A percentile compares a stretch with the other conserved stretches of the same genome.
Evolutionary conservation across 1,284 basidiomycete genomes (phyloP).

Genomic region (Marasmius tenuissimus): DNA sequence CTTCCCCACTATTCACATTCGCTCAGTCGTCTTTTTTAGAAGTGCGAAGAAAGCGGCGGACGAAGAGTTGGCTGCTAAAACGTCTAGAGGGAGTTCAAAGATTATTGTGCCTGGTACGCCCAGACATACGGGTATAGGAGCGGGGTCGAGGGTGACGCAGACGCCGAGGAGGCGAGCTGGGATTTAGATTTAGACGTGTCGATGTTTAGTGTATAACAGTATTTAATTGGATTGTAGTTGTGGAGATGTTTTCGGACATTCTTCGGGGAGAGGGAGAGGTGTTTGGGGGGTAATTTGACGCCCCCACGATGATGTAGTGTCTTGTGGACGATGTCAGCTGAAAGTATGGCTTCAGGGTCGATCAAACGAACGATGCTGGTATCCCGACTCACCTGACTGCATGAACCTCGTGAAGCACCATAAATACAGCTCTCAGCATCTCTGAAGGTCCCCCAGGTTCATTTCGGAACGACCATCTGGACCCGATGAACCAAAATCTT

Average conservation of each 20-base stretch:
- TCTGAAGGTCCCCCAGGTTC: neutral
- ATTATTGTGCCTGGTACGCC: constrained; percentile 83
- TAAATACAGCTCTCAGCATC: neutral
- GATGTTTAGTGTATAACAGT: too few relatives aligned
- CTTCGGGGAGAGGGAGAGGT: too few relatives aligned
- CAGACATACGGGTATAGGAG: constrained; percentile 69
- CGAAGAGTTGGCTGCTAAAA: constrained; percentile 60
- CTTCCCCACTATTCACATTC: neutral
- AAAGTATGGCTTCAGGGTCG: neutral
- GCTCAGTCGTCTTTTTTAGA: constrained; percentile 35
- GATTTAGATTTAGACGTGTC: constrained; percentile 27
- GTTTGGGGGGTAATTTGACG: too few relatives aligned
- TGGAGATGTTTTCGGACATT: too few relatives aligned
- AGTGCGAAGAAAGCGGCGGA: constrained; percentile 65
- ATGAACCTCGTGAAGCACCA: neutral
- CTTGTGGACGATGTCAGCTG: too few relatives aligned
- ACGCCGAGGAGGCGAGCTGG: constrained; percentile 63
- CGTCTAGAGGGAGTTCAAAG: constrained; percentile 57
- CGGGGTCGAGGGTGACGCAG: constrained; percentile 59
- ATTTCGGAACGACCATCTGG: too few relatives aligned
- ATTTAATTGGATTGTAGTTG: too few relatives aligned
- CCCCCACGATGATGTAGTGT: too few relatives aligned
- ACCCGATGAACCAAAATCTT: neutral
- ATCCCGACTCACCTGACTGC: neutral
- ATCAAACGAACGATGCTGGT: neutral